Evolutionary conservation across 2,329 filamentous ascomycete genomes (phyloP).

Genomic region (Colletotrichum sp.): DNA sequence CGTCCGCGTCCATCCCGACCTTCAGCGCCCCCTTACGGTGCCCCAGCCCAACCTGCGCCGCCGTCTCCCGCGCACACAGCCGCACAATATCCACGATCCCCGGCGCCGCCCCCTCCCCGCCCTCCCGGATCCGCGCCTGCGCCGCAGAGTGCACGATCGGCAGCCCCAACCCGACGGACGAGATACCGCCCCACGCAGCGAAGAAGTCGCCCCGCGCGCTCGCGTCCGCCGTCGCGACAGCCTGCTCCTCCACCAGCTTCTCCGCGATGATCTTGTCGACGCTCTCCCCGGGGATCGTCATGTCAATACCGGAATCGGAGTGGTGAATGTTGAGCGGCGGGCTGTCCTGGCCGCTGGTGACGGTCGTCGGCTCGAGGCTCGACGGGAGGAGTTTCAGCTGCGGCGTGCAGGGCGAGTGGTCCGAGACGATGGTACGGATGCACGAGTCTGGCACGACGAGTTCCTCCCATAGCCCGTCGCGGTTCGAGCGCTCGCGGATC

Average conservation of each 20-base stretch:
- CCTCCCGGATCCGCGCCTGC: constrained; percentile 59
- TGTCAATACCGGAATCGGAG: constrained; percentile 59
- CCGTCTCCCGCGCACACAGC: constrained; percentile 86
- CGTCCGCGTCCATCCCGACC: constrained; percentile 85
- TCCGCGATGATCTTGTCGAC: constrained; percentile 25
- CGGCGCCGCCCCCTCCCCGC: constrained; percentile 44
- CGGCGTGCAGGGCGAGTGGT: constrained; percentile 96
- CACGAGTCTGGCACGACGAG: constrained; percentile 74
- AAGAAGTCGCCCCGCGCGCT: constrained; percentile 81
- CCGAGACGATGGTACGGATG: constrained; percentile 90
- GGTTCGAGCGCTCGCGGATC: constrained; percentile 81
- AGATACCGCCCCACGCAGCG: constrained; percentile 94
- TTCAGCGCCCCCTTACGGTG: constrained; percentile 81
- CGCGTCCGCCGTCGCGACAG: constrained; percentile 38
- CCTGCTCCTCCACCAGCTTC: constrained; percentile 31
- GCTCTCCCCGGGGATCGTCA: constrained; percentile 38
- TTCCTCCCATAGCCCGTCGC: constrained; percentile 87
- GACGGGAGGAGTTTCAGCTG: constrained; percentile 87
- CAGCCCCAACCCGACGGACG: constrained; percentile 88
- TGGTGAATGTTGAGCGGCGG: constrained; percentile 43
- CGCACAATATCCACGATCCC: constrained; percentile 80
- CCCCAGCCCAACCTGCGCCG: constrained; percentile 83
- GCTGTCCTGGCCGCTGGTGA: not conserved
- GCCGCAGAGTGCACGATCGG: constrained; percentile 88
- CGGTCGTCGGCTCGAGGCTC: constrained; percentile 49